Conservation (phyloP, 1,284 basidiomycete species). For the Coniferiporia weirii region DNA sequence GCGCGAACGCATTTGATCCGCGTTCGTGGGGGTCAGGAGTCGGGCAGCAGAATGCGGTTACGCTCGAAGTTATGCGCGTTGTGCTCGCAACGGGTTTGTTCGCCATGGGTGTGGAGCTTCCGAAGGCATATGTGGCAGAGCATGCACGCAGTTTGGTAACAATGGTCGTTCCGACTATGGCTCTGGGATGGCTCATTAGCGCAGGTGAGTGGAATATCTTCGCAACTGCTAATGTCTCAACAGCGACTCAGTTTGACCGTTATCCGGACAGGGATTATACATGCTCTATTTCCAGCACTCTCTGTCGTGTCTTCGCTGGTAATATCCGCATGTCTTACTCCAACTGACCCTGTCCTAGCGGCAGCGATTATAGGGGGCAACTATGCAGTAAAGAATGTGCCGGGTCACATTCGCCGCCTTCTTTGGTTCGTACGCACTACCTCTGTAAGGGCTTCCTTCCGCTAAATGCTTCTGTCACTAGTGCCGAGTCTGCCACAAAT, state of each 20-base stretch:
- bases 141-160: constrained; percentile 54
- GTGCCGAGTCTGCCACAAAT: constrained; percentile 87
- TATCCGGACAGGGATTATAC: constrained; percentile 45
- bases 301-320: constrained; percentile 73
- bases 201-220: constrained; percentile 39
- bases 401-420: constrained; percentile 75
- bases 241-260: no score
- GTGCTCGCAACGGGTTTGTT: constrained; percentile 69
- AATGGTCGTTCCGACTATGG: constrained; percentile 76
- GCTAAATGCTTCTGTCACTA: not conserved
- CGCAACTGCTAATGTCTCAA: not conserved
- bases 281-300: constrained; percentile 63
- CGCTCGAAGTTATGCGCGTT: constrained; percentile 72
- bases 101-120: constrained; percentile 70
- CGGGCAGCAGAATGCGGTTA: constrained; percentile 49
- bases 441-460: not conserved
- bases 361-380: constrained; percentile 60
- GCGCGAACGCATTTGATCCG: constrained; percentile 74
- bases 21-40: constrained; percentile 57
- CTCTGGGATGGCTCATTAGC: constrained; percentile 67
- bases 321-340: constrained; percentile 87
- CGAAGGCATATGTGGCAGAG: constrained; percentile 57
- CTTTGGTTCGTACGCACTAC: constrained; percentile 32
- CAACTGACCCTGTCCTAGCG: constrained; percentile 82
- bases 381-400: constrained; percentile 87